Evolutionary conservation across 192 early-diverging fungal genomes (phyloP), one percentile per base, ranked within the genome.

Genomic region (Backusella circina): DNA sequence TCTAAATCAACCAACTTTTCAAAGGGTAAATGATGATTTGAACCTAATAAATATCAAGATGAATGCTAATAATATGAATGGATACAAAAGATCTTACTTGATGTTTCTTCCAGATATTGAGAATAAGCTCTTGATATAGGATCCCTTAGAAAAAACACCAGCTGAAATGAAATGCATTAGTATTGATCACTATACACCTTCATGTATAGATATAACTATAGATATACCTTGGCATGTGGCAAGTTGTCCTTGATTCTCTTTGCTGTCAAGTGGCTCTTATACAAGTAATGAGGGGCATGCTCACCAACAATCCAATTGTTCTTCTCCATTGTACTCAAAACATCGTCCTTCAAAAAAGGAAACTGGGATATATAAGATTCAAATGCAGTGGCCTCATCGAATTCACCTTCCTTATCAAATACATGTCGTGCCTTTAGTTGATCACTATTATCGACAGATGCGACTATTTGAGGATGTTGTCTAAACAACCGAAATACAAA

Each of bases 81-180:
- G 33, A 35, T 35, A 35, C 5, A 35, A 3, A 35, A 35, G 5
- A 35, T n/a, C 2, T 70, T 37, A 51, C 41, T 50, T 50, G 74
- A 44, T 36, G 41, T 51, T 54, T 75, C 74, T 51, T 50, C 8
- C 0, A 86, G 71, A 36, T 83, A 86, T 39, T 86, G 84, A 61
- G 84, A 79, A 35, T 84, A 86, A 6, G 85, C 85, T n/a, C 85
- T 82, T 30, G 83, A 82, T 35, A 86, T 86, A 5, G 85, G 85
- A 39, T 86, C 85, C 8, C 85, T 77, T 15, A 86, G 81, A 37
- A 86, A 79, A 38, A 86, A 86, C 9, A 86, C 82, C 16, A 79
- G 50, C 77, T 78, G 67, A 7, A 7, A 8, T 54, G n/a, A n/a
- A 16, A 71, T 5, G 16, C n/a, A 71, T 77, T 3, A 65, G 54